Evolutionary conservation across 1,284 basidiomycete species (phyloP), one percentile per base, ranked within the genome.

Genomic region (Ceratobasidium sp.): DNA sequence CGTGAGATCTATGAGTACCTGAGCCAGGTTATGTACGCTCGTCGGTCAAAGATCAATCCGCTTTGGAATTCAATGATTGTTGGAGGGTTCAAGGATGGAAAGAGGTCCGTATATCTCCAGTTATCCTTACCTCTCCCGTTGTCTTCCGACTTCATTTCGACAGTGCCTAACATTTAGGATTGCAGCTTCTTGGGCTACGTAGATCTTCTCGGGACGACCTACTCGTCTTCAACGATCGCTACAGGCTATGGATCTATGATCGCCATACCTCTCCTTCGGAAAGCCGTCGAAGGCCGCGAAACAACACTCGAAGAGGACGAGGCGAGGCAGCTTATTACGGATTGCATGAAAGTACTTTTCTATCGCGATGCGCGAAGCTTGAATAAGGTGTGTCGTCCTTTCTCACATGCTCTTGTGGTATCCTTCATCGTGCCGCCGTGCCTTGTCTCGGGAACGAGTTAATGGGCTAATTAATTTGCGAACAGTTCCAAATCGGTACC

Each of bases 171-270:
- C 36, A 11, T 41, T 36, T 31, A 3, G 29, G 44, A 62, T 24
- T 47, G 50, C 22, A 96, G 95, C 45, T 97, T 97, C 87, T 85
- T 99, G 63, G 91, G 95, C 1, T 99, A 93, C 81, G 97, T 99
- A 57, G 97, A 99, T 83, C 87, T 99, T 19, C 87, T 98, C 19
- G 98, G 98, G 36, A 98, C 96, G 29, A 99, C 98, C 0, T 99
- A 99, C 82, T 89, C 93, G 11, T 90, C 96, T 8, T 92, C 94
- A n/a, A 97, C 96, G 5, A 90, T 99, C 50, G 98, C 97, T 1
- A 99, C 98, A 0, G 97, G 98, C 0, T 99, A 95, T 82, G 98
- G 97, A n/a, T 88, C 92, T 22, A 93, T 97, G 84, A 93, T 99
- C 73, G 97, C 97, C 1, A 93, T 96, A 80, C 98, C 98, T 0